Evolutionary conservation across 1,139 yeast genomes (phyloP).

Genomic region (Neolecta irregularis): DNA sequence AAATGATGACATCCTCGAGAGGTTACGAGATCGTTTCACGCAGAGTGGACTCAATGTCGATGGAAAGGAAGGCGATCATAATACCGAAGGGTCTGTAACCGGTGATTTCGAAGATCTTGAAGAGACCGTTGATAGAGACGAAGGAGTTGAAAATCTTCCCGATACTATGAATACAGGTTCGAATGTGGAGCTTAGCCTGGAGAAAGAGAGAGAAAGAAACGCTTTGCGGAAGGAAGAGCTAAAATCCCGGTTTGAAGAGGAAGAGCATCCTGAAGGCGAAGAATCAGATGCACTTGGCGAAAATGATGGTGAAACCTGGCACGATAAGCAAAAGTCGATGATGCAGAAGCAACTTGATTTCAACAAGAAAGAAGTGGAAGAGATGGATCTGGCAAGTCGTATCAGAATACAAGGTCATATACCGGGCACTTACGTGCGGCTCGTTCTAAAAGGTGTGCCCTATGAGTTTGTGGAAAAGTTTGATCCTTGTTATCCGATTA

Average conservation of each 20-base stretch:
- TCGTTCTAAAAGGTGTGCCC: slow-evolving; percentile 71
- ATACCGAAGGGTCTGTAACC: slow-evolving; percentile 30
- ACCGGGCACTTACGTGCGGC: slow-evolving; percentile 86
- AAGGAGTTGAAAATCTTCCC: slow-evolving; percentile 18
- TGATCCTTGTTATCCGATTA: slow-evolving; percentile 68
- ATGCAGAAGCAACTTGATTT: slow-evolving; percentile 93
- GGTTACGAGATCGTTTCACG: slow-evolving; percentile 15
- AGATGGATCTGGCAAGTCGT: slow-evolving; percentile 62
- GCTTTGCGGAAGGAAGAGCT: slow-evolving; percentile 82
- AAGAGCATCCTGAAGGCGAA: slow-evolving; percentile 56
- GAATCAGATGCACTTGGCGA: too few relatives aligned
- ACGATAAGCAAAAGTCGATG: slow-evolving; percentile 89
- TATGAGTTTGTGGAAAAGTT: slow-evolving; percentile 82
- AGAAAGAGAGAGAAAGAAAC: slow-evolving; percentile 59
- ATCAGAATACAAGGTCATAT: slow-evolving; percentile 76
- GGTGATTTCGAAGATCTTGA: slow-evolving; percentile 78
- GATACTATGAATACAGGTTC: slow-evolving; percentile 21
- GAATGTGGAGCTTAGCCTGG: too few relatives aligned
- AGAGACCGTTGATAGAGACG: slow-evolving; percentile 29
- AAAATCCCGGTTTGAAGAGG: slow-evolving; percentile 79
- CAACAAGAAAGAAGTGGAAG: slow-evolving; percentile 52
- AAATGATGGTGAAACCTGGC: slow-evolving; percentile 83
- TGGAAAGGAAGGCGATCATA: slow-evolving; percentile 18
- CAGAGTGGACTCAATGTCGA: slow-evolving; percentile 16
- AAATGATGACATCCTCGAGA: slow-evolving; percentile 9